phyloP scores from a whole-genome alignment of 2,329 filamentous ascomycete species.

The Aspergillus costaricaensis region DNA sequence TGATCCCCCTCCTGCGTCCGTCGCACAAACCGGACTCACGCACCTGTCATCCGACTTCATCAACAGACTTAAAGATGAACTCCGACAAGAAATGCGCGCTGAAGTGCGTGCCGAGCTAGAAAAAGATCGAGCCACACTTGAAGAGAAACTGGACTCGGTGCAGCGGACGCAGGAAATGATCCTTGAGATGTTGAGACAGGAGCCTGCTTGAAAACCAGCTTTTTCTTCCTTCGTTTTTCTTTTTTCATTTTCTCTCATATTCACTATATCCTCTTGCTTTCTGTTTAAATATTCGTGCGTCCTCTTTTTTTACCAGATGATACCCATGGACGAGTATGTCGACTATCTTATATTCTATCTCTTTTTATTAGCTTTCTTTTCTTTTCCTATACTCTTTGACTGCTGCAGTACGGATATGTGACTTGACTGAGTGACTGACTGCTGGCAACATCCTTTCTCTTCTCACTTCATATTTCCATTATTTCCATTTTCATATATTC shows the following conservation, averaged over 20 bases:
- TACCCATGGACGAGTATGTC: conserved; percentile 10
- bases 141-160: conserved; percentile 41
- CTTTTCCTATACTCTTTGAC: not conserved
- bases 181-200: conserved; percentile 42
- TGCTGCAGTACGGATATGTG: not conserved
- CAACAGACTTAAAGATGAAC: conserved; percentile 33
- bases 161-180: conserved; percentile 46
- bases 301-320: conserved; percentile 6
- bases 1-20: not conserved
- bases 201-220: conserved; percentile 25
- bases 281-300: conserved; percentile 1
- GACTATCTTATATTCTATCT: not conserved
- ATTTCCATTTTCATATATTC: not conserved
- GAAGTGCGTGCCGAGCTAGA: conserved; percentile 38
- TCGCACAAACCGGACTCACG: not conserved
- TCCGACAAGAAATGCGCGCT: conserved; percentile 35
- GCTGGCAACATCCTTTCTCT: no score
- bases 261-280: not conserved
- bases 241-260: not conserved
- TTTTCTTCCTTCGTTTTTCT: not conserved
- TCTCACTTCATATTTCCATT: no score
- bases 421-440: no score
- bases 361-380: not conserved
- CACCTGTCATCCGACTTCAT: conserved; percentile 17
- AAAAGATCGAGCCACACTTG: conserved; percentile 34